Evolutionary conservation across 371 early-diverging fungal species (phyloP).

Genomic region (Haplosporangium sp.): DNA sequence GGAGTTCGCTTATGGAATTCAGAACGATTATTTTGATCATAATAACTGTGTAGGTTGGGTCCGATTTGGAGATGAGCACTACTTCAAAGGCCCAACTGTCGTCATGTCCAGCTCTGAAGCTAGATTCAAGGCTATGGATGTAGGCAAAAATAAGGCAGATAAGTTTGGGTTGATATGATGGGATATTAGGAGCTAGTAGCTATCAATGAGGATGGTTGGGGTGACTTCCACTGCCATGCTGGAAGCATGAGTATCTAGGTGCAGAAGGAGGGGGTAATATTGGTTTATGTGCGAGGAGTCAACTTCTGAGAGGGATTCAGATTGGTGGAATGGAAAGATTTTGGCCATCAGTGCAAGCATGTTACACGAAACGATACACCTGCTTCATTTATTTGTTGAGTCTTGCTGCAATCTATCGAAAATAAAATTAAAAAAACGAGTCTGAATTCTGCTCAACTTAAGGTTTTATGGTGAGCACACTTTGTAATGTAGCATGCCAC

Average conservation of each 20-base stretch:
- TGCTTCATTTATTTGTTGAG: too few relatives aligned
- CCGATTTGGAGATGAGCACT: conserved; percentile 50
- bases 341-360: too few relatives aligned
- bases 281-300: conserved; percentile 33
- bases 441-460: too few relatives aligned
- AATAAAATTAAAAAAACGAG: too few relatives aligned
- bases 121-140: conserved; percentile 55
- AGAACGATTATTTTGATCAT: conserved; percentile 60
- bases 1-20: conserved; percentile 57
- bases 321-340: too few relatives aligned
- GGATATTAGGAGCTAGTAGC: conserved; percentile 50
- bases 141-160: conserved; percentile 45
- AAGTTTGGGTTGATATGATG: conserved; percentile 57
- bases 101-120: conserved; percentile 41
- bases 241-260: conserved; percentile 38
- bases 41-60: conserved; percentile 58
- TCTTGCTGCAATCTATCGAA: too few relatives aligned
- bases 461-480: too few relatives aligned
- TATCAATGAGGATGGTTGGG: conserved; percentile 58
- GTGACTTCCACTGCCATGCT: conserved; percentile 49
- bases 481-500: too few relatives aligned
- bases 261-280: conserved; percentile 28
- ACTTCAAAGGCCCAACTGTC: conserved; percentile 24
- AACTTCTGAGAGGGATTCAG: conserved; percentile 3
- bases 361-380: too few relatives aligned